A percentile compares a stretch with the other conserved stretches of the same genome.
Evolutionary conservation across 495 filamentous ascomycete species (phyloP).

Genomic region (Pyrenopolyporus hunteri): DNA sequence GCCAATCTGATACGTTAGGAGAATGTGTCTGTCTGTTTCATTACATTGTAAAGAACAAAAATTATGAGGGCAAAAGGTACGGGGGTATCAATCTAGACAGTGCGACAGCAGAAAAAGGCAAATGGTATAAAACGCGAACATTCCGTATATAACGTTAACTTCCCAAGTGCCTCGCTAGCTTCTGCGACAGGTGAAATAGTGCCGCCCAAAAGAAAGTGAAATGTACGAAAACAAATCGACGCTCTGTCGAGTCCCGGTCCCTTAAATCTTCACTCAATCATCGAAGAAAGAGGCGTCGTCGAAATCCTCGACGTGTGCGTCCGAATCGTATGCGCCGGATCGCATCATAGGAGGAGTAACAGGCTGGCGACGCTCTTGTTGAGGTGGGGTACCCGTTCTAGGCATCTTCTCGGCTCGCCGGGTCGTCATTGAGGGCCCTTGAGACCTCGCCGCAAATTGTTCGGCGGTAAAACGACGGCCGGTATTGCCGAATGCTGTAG

Average conservation of each 20-base stretch:
- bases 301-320: slow-evolving; percentile 66
- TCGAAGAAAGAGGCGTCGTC: slow-evolving; percentile 64
- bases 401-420: slow-evolving; percentile 49
- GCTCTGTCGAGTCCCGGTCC: neutral
- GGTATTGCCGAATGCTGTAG: slow-evolving; percentile 59
- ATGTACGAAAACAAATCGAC: neutral
- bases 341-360: slow-evolving; percentile 75
- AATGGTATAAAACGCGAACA: slow-evolving; percentile 41
- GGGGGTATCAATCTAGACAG: slow-evolving; percentile 47
- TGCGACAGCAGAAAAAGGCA: slow-evolving; percentile 33
- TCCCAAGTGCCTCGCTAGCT: slow-evolving; percentile 20
- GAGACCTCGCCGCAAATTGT: slow-evolving; percentile 54
- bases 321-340: slow-evolving; percentile 70
- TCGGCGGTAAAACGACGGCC: slow-evolving; percentile 57
- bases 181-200: slow-evolving; percentile 10
- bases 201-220: slow-evolving; percentile 12
- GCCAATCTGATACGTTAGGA: slow-evolving; percentile 21
- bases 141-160: slow-evolving; percentile 32
- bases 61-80: slow-evolving; percentile 18
- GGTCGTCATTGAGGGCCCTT: slow-evolving; percentile 43
- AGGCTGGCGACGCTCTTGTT: slow-evolving; percentile 51
- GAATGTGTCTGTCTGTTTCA: slow-evolving; percentile 27
- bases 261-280: slow-evolving; percentile 41
- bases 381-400: slow-evolving; percentile 42
- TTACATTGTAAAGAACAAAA: slow-evolving; percentile 26